phyloP scores from a whole-genome alignment of 2,329 filamentous ascomycete species.

The Nothophaeocryptopus gaeumannii region DNA sequence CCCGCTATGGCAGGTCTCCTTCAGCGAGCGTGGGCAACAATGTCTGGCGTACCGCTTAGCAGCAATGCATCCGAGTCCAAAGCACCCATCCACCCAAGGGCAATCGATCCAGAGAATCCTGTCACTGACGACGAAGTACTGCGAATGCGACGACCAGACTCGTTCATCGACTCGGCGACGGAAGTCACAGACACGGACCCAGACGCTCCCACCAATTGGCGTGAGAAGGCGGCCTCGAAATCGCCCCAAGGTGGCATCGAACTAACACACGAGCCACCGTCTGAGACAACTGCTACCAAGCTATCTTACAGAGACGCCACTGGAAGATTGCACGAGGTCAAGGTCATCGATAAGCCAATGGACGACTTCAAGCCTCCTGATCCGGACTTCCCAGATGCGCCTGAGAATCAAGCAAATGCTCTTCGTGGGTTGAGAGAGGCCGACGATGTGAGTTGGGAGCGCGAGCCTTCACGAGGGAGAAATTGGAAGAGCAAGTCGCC shows the following conservation, averaged over 20 bases:
- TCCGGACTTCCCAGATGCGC: background rate
- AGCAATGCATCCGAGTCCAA: constrained; percentile 10
- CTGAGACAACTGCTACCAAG: constrained; percentile 17
- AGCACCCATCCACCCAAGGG: constrained; percentile 16
- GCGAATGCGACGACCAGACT: constrained; percentile 12
- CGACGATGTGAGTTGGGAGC: background rate
- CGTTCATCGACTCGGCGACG: constrained; percentile 7
- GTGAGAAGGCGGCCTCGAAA: constrained; percentile 1
- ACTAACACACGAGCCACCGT: constrained; percentile 18
- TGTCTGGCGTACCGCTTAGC: constrained; percentile 18
- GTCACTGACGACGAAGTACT: constrained; percentile 19
- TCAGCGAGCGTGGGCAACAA: constrained; percentile 17
- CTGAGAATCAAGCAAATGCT: too few relatives aligned
- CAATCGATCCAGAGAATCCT: constrained; percentile 20
- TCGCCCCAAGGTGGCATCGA: constrained; percentile 9
- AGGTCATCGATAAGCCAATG: constrained; percentile 22
- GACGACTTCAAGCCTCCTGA: constrained; percentile 7
- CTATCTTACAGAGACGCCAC: constrained; percentile 19
- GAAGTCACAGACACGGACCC: constrained; percentile 12
- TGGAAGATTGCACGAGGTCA: constrained; percentile 22
- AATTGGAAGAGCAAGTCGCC: too few relatives aligned
- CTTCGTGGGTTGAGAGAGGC: background rate
- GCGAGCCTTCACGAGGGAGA: background rate
- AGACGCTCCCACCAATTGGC: constrained; percentile 10
- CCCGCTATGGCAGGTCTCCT: constrained; percentile 21